Evolutionary conservation across 202 grass and related monocot species (phyloP).

Genomic region (Setaria italica): DNA sequence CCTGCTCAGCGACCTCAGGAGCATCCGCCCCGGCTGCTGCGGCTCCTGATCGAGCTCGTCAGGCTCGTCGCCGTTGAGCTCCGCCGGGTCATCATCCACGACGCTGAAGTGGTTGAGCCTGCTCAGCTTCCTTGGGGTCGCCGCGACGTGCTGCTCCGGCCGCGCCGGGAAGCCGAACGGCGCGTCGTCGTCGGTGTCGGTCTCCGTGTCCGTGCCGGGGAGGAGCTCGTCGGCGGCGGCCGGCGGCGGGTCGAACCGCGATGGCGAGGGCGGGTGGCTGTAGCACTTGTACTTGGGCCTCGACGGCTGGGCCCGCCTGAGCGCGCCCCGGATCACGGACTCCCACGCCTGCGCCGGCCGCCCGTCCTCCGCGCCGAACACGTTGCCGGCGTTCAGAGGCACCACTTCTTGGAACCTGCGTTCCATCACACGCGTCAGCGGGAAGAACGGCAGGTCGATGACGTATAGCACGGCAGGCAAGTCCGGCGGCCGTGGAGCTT

Average conservation of each 20-base stretch:
- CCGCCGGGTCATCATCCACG: not conserved
- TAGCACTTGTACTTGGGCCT: slow-evolving; percentile 65
- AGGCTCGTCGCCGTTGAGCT: slow-evolving; percentile 31
- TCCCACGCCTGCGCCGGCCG: slow-evolving; percentile 84
- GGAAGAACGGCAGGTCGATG: no score
- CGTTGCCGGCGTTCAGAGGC: slow-evolving; percentile 86
- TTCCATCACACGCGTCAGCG: not conserved
- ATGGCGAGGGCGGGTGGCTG: slow-evolving; percentile 80
- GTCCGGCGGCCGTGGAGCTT: not conserved
- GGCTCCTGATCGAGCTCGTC: not conserved
- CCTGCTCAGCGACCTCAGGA: slow-evolving; percentile 67
- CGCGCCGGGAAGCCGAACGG: slow-evolving; percentile 38
- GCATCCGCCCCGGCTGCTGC: slow-evolving; percentile 33
- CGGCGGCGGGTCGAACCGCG: slow-evolving; percentile 59
- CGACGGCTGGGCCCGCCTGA: slow-evolving; percentile 48
- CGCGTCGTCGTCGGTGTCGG: slow-evolving; percentile 61
- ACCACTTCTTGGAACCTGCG: slow-evolving; percentile 92
- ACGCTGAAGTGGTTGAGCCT: slow-evolving; percentile 64
- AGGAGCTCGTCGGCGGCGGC: slow-evolving; percentile 52
- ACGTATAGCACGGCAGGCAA: no score
- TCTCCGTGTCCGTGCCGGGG: slow-evolving; percentile 55
- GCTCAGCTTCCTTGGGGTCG: slow-evolving; percentile 46
- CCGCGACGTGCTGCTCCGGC: not conserved
- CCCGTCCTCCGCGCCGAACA: slow-evolving; percentile 81
- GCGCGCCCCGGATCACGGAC: slow-evolving; percentile 69